These are phyloP conservation scores for Termitomyces sp. DNA, from an alignment of 768 basidiomycete genomes.

Conservation along the genomic window DNA sequence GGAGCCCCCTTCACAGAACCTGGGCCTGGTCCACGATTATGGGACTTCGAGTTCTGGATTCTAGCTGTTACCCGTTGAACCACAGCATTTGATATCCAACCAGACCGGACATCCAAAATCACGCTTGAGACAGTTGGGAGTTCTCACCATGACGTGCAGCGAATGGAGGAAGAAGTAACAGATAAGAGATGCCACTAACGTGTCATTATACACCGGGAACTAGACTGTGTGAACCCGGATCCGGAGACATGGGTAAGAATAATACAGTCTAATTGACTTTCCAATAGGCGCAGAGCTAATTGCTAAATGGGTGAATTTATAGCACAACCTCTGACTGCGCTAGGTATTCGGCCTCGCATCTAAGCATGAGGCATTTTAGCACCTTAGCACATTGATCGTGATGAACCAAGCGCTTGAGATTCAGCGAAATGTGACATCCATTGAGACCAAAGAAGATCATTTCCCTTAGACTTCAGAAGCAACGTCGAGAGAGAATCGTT, in stretches of 20 bases:
- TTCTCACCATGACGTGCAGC: neutral
- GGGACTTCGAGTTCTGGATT: neutral
- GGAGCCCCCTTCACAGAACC: neutral
- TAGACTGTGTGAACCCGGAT: neutral
- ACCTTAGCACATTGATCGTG: neutral
- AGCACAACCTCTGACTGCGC: neutral
- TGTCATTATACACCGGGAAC: neutral
- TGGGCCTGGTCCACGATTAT: neutral
- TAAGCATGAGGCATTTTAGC: neutral
- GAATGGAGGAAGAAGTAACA: neutral
- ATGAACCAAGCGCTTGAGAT: neutral
- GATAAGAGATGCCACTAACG: neutral
- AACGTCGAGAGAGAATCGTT: neutral
- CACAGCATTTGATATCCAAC: neutral
- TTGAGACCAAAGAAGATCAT: neutral
- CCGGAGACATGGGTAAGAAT: neutral
- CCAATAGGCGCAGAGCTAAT: neutral
- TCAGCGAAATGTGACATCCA: neutral
- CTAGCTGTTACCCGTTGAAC: neutral
- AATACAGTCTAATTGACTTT: neutral
- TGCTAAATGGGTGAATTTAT: neutral
- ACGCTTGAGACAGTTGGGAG: neutral
- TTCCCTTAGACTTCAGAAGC: neutral
- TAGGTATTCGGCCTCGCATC: neutral
- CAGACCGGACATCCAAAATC: neutral